Evolutionary conservation across 2,329 filamentous ascomycete genomes (phyloP).

Genomic region (Colletotrichum falcatum): DNA sequence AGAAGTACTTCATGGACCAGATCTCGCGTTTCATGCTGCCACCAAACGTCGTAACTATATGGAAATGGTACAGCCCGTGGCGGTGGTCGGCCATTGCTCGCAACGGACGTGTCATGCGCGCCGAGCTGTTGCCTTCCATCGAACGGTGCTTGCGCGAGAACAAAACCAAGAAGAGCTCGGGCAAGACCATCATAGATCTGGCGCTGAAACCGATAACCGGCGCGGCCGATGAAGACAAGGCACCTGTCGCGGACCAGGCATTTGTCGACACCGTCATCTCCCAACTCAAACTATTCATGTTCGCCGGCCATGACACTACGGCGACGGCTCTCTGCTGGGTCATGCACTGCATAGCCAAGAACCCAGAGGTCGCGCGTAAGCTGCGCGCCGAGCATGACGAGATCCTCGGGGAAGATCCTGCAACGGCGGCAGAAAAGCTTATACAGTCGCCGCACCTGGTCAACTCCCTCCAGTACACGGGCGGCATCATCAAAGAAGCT

Average conservation of each 20-base stretch:
- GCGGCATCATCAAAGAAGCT: conserved; percentile 66
- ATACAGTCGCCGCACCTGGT: conserved; percentile 58
- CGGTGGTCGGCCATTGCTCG: conserved; percentile 3
- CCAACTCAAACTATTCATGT: conserved; percentile 53
- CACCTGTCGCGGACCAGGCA: neutral
- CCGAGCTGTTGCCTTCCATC: conserved; percentile 19
- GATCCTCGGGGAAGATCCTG: conserved; percentile 46
- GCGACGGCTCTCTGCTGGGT: conserved; percentile 51
- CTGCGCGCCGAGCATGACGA: conserved; percentile 48
- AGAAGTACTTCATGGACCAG: conserved; percentile 21
- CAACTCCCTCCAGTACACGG: conserved; percentile 63
- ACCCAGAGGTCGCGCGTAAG: conserved; percentile 43
- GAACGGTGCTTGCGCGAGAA: conserved; percentile 6
- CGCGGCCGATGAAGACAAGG: neutral
- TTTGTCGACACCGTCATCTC: conserved; percentile 48
- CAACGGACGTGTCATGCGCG: conserved; percentile 20
- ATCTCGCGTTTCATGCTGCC: conserved; percentile 1
- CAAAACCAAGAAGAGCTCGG: neutral
- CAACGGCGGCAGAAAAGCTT: conserved; percentile 49
- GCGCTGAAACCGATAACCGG: conserved; percentile 41
- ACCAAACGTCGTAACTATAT: conserved; percentile 19
- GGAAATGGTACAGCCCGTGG: conserved; percentile 5
- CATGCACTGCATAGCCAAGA: conserved; percentile 43
- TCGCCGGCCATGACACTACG: conserved; percentile 55
- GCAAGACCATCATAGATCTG: conserved; percentile 45